Evolutionary conservation across 495 filamentous ascomycete genomes (phyloP).

Genomic region (Penicillium coffeae): DNA sequence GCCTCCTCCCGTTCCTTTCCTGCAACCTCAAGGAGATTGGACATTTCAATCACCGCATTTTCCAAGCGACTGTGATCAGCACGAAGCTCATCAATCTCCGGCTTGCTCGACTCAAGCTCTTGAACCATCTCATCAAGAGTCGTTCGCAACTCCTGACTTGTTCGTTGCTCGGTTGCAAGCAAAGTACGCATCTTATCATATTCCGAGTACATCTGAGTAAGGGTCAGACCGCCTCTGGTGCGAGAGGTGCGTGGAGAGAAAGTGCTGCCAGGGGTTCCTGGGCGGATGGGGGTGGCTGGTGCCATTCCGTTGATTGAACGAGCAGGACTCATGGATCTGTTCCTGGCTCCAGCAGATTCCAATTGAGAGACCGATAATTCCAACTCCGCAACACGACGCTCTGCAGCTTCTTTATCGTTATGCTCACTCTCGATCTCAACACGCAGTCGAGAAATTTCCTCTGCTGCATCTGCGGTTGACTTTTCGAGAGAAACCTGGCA

Average conservation of each 20-base stretch:
- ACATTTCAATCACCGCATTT: slow-evolving; percentile 75
- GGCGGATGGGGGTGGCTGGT: slow-evolving; percentile 44
- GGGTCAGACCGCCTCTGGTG: slow-evolving; percentile 53
- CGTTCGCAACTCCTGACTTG: slow-evolving; percentile 63
- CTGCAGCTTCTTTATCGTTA: slow-evolving; percentile 62
- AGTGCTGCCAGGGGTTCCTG: slow-evolving; percentile 46
- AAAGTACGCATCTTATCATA: slow-evolving; percentile 57
- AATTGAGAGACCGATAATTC: slow-evolving; percentile 69
- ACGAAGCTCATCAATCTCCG: slow-evolving; percentile 59
- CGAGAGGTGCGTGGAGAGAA: slow-evolving; percentile 58
- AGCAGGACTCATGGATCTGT: slow-evolving; percentile 49
- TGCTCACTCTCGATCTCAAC: slow-evolving; percentile 81
- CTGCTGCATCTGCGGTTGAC: slow-evolving; percentile 73
- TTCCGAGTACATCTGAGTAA: slow-evolving; percentile 67
- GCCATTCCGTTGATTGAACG: slow-evolving; percentile 49
- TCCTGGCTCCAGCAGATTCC: slow-evolving; percentile 44
- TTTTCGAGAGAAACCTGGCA: slow-evolving; percentile 73
- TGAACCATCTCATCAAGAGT: slow-evolving; percentile 77
- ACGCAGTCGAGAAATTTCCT: slow-evolving; percentile 71
- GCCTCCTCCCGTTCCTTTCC: slow-evolving; percentile 53
- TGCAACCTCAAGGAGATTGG: slow-evolving; percentile 57
- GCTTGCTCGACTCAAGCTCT: slow-evolving; percentile 55
- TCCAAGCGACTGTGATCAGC: slow-evolving; percentile 52
- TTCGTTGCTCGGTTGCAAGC: slow-evolving; percentile 62
- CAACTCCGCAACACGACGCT: slow-evolving; percentile 68